These are phyloP conservation scores for Globisporangium perplexum DNA, from an alignment of 352 stramenopile species.

Conservation along the genomic window DNA sequence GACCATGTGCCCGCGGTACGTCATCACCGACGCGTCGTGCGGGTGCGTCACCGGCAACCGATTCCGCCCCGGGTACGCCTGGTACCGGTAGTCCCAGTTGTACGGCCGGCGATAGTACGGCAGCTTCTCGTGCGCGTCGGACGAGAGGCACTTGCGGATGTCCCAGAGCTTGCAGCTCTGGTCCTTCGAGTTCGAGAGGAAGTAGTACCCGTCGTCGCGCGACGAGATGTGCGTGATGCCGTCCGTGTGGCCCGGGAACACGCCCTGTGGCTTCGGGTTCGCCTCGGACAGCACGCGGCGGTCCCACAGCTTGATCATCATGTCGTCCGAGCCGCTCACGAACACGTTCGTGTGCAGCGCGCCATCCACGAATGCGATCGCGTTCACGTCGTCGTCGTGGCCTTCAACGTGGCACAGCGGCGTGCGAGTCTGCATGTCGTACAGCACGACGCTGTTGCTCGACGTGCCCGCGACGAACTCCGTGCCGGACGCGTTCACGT, in stretches of 20 bases:
- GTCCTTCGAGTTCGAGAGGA: conserved; percentile 86
- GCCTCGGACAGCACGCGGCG: conserved; percentile 69
- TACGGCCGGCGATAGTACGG: conserved; percentile 46
- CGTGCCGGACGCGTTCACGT: conserved; percentile 67
- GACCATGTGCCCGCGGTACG: conserved; percentile 74
- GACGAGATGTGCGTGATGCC: conserved; percentile 78
- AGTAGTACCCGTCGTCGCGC: conserved; percentile 83
- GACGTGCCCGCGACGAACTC: conserved; percentile 81
- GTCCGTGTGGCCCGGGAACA: conserved; percentile 82
- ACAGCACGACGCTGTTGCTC: conserved; percentile 67
- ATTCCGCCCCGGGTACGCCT: conserved; percentile 68
- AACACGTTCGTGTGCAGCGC: conserved; percentile 81
- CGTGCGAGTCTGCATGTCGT: conserved; percentile 74
- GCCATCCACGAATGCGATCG: conserved; percentile 80
- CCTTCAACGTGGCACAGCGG: conserved; percentile 63
- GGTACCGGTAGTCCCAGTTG: conserved; percentile 79
- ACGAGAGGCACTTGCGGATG: conserved; percentile 66
- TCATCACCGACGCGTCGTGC: conserved; percentile 76
- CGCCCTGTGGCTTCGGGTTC: conserved; percentile 65
- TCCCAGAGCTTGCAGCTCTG: conserved; percentile 85
- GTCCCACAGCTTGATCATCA: conserved; percentile 84
- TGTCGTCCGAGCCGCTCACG: conserved; percentile 79
- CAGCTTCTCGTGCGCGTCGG: conserved; percentile 35
- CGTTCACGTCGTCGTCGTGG: conserved; percentile 78
- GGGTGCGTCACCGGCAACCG: conserved; percentile 52